Conservation (phyloP, 768 basidiomycete species). For the Podaxis pistillaris region DNA sequence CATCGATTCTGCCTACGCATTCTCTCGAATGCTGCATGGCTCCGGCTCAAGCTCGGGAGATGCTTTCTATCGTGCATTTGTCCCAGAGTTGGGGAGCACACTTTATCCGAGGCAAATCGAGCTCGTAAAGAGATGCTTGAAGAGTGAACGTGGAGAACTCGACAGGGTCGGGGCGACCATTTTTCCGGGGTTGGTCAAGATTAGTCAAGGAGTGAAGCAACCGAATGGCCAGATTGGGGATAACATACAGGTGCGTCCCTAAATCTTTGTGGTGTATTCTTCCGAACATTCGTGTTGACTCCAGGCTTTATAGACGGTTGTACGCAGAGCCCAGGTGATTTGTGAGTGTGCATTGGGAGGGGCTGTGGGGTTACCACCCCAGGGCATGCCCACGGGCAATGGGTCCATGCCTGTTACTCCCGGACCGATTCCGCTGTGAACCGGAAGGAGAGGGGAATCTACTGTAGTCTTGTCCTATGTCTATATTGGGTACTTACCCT, state of each 20-base stretch:
- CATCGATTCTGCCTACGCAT: conserved; percentile 71
- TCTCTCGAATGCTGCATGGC: conserved; percentile 86
- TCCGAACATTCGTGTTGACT: conserved; percentile 1
- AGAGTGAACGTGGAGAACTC: conserved; percentile 67
- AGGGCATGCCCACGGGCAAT: conserved; percentile 9
- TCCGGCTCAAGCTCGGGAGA: conserved; percentile 60
- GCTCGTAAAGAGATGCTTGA: conserved; percentile 78
- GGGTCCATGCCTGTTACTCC: not conserved
- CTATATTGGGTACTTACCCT: not conserved
- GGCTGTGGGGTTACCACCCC: conserved; percentile 20
- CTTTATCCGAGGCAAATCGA: conserved; percentile 82
- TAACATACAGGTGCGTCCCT: conserved; percentile 44
- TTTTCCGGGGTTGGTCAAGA: conserved; percentile 87
- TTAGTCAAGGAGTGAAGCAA: conserved; percentile 42
- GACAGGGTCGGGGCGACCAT: conserved; percentile 83
- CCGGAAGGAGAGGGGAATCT: not conserved
- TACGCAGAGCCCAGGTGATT: conserved; percentile 81
- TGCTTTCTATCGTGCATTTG: conserved; percentile 84
- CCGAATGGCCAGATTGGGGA: conserved; percentile 39
- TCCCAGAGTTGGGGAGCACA: conserved; percentile 75
- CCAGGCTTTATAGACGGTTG: conserved; percentile 49
- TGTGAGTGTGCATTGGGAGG: conserved; percentile 76
- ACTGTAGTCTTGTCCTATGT: not conserved
- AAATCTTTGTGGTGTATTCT: not conserved
- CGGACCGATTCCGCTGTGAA: conserved; percentile 10